These are phyloP conservation scores for Trichoderma atrobrunneum DNA, from an alignment of 2,329 filamentous ascomycete genomes.

Conservation along the genomic window DNA sequence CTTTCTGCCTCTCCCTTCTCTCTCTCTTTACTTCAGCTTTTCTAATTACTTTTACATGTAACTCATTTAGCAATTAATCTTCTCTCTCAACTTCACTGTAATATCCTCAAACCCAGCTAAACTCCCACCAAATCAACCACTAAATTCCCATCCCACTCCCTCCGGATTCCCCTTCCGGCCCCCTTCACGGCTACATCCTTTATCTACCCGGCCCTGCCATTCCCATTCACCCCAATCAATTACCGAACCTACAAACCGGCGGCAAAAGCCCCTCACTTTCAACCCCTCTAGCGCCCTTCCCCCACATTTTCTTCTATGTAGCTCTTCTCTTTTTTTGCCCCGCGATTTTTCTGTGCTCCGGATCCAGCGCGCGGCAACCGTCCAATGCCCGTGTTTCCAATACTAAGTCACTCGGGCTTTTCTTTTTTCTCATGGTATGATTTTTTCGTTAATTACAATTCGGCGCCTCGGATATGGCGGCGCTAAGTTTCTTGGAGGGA, in stretches of 20 bases:
- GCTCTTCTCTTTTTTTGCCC: background rate
- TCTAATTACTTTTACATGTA: background rate
- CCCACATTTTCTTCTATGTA: background rate
- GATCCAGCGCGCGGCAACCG: background rate
- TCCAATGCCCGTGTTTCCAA: background rate
- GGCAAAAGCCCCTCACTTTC: constrained; percentile 10
- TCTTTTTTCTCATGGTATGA: background rate
- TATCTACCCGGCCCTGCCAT: background rate
- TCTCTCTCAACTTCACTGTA: background rate
- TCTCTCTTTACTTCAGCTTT: background rate
- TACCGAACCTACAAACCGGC: constrained; percentile 16
- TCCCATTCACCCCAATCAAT: background rate
- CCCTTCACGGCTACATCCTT: background rate
- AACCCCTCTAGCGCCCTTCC: background rate
- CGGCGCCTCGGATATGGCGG: background rate
- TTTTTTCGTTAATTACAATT: background rate
- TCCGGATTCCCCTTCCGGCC: background rate
- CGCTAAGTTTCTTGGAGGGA: background rate
- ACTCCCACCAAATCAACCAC: too few species aligned
- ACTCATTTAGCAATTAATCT: too few species aligned
- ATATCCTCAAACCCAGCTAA: background rate
- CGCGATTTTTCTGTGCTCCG: background rate
- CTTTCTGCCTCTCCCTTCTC: background rate
- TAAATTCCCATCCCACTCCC: background rate
- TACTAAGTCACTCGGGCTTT: background rate